These are phyloP conservation scores for Oryza meyeriana DNA, from an alignment of 176 grass and related monocot genomes.

Conservation along the genomic window DNA sequence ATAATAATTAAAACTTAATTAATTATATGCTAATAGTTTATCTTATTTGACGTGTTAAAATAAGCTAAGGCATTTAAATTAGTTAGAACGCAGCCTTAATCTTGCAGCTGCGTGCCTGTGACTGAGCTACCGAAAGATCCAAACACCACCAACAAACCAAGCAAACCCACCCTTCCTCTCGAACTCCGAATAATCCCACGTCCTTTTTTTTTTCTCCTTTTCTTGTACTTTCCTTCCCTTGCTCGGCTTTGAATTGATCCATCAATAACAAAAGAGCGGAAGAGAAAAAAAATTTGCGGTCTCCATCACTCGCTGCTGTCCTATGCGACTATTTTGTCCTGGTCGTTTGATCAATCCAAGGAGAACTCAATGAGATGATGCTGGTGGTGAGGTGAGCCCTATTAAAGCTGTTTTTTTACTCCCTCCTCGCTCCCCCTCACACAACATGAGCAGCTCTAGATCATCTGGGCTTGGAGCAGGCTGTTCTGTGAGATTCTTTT, in stretches of 20 bases:
- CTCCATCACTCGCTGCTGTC: constrained; percentile 20
- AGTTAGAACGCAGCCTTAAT: too few relatives aligned
- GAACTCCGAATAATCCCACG: constrained; percentile 7
- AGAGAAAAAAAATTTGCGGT: neutral
- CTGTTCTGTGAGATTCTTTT: neutral
- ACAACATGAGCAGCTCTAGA: constrained; percentile 4
- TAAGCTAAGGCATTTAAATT: too few relatives aligned
- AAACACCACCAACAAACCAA: constrained; percentile 20
- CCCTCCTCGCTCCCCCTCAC: neutral
- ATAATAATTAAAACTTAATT: too few relatives aligned
- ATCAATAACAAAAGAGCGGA: neutral
- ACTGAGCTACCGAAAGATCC: constrained; percentile 13
- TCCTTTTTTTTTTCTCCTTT: neutral
- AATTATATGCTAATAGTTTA: too few relatives aligned
- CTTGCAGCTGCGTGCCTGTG: neutral
- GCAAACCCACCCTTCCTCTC: neutral
- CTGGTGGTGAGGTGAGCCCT: neutral
- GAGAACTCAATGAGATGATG: neutral
- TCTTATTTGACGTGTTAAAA: too few relatives aligned
- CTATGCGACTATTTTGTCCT: constrained; percentile 26
- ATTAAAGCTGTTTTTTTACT: neutral
- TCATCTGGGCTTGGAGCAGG: neutral
- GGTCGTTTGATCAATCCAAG: constrained; percentile 11
- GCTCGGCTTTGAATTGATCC: neutral
- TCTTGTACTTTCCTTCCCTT: neutral